Evolutionary conservation across 148 eudicot genomes (phyloP).

Genomic region (Rhododendron mucronatum): DNA sequence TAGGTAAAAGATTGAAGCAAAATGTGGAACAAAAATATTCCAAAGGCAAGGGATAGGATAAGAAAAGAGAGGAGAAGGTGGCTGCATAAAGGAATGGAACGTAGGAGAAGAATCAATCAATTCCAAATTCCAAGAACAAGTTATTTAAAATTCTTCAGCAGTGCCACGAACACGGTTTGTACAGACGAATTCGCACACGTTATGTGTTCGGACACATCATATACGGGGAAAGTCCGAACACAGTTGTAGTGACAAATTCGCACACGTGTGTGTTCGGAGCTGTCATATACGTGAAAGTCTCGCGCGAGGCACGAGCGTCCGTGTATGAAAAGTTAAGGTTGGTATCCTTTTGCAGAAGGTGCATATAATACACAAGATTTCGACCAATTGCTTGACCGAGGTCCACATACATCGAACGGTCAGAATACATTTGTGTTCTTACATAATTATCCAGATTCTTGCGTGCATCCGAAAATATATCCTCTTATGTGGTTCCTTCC

Average conservation of each 20-base stretch:
- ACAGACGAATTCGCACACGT: neutral
- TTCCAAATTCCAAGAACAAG: neutral
- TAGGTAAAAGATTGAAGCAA: neutral
- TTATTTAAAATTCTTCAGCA: neutral
- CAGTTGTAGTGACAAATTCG: neutral
- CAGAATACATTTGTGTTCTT: neutral
- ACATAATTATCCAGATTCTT: neutral
- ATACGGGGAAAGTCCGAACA: neutral
- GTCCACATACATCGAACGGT: neutral
- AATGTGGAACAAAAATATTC: neutral
- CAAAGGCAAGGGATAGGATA: neutral
- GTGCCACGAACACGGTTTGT: neutral
- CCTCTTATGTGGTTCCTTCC: neutral
- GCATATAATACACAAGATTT: neutral
- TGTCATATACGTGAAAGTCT: neutral
- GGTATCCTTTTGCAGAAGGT: neutral
- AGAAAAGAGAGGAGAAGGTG: neutral
- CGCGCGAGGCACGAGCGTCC: neutral
- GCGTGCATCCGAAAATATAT: neutral
- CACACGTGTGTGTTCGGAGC: neutral
- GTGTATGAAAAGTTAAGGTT: neutral
- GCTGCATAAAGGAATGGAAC: neutral
- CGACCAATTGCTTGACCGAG: neutral
- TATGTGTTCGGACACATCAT: neutral
- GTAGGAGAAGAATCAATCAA: conserved; percentile 7